Evolutionary conservation across 2,329 filamentous ascomycete species (phyloP).

Genomic region (Fusarium phyllophilum): DNA sequence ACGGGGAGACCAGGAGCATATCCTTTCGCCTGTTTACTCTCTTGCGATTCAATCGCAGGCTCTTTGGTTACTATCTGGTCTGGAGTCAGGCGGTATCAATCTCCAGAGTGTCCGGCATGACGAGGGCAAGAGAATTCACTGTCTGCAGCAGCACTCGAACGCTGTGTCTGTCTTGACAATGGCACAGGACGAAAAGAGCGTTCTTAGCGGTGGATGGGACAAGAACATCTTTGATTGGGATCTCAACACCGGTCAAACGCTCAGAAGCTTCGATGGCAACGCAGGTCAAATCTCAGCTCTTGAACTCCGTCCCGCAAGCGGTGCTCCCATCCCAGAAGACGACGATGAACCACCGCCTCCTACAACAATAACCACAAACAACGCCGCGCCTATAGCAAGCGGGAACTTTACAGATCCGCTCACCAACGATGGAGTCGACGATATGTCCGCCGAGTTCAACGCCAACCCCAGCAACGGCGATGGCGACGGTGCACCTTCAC

Average conservation of each 20-base stretch:
- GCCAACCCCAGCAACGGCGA: slow-evolving; percentile 50
- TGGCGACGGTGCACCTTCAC: slow-evolving; percentile 66
- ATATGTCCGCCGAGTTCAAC: slow-evolving; percentile 39
- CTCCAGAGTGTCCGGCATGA: slow-evolving; percentile 93
- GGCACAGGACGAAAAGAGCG: slow-evolving; percentile 83
- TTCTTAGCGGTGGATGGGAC: slow-evolving; percentile 96
- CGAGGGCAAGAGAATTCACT: slow-evolving; percentile 88
- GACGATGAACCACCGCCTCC: slow-evolving; percentile 68
- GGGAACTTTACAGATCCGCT: slow-evolving; percentile 51
- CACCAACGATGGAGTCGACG: slow-evolving; percentile 24
- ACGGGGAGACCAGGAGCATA: slow-evolving; percentile 65
- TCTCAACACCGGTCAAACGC: slow-evolving; percentile 82
- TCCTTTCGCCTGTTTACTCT: slow-evolving; percentile 92
- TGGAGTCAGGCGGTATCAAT: slow-evolving; percentile 93
- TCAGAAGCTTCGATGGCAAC: slow-evolving; percentile 79
- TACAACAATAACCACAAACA: slow-evolving; percentile 82
- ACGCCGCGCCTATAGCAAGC: slow-evolving; percentile 68
- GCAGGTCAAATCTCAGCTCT: slow-evolving; percentile 89
- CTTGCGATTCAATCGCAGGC: slow-evolving; percentile 90
- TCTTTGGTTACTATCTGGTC: slow-evolving; percentile 89
- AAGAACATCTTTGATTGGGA: slow-evolving; percentile 96
- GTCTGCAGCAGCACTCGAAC: slow-evolving; percentile 84
- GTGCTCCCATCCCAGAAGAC: slow-evolving; percentile 78
- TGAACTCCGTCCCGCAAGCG: slow-evolving; percentile 82
- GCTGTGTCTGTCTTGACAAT: slow-evolving; percentile 90